Evolutionary conservation across 139 green algal species (phyloP), one percentile per base, ranked within the genome.

Genomic region (Chlorella sorokiniana): DNA sequence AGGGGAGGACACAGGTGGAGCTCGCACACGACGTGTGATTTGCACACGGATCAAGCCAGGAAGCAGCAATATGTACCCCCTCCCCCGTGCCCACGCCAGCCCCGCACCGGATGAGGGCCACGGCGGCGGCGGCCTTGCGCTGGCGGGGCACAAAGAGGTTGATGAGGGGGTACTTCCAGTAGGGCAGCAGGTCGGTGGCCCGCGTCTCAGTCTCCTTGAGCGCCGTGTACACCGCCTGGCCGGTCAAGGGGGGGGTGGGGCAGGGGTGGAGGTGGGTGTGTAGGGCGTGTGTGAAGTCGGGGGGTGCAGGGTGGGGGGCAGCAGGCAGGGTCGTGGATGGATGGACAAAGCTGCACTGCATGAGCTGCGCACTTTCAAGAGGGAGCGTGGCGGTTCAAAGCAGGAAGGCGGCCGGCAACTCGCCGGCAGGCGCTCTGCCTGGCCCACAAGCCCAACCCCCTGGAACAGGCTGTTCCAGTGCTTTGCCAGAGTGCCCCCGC

Each of bases 181-280:
- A 89, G 2, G 96, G 96, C 78, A 99, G 85, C 87, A 99, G 83
- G 88, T 99, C 96, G 27, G 96, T 99, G 14, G 96, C 95, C 14
- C 97, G 86, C 31, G 91, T 89, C 88, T 99, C 97, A 14, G 96
- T 98, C 88, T 99, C 96, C 87, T 99, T 99, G 4, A 99, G 90
- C 5, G 93, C 88, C 1, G 96, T 99, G 93, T 99, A 99, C 59
- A 99, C 96, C 0, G 96, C 97, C 93, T 95, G 89, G 42, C 0
- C 31, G 16, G 25, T 52, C 16, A 69, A 65, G 16, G 29, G n/a
- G n/a, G n/a, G n/a, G n/a, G n/a, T n/a, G n/a, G n/a, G n/a, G n/a
- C n/a, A 37, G 7, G 14, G 38, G 52, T 31, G 41, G 31, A 41
- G 29, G 23, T 20, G 48, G 71, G 29, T 41, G 23, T 65, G n/a